Conservation (phyloP, 257 asterid genomes). For the Coffea eugenioides region DNA sequence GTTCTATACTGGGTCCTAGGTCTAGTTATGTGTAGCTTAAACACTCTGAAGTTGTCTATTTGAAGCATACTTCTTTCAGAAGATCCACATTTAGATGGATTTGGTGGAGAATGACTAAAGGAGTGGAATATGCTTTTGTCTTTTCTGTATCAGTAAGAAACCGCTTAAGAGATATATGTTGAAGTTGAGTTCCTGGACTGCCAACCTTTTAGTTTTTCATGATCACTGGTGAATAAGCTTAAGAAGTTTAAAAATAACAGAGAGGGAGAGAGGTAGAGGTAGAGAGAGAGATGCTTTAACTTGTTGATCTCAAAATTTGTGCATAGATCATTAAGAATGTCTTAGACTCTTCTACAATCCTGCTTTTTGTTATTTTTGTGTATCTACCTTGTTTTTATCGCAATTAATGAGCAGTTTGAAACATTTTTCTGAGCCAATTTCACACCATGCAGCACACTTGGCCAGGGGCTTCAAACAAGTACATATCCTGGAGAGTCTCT, state of each 20-base stretch:
- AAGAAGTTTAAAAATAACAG: not conserved
- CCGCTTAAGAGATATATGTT: not conserved
- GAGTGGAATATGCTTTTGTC: not conserved
- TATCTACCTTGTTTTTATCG: not conserved
- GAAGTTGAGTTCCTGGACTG: not conserved
- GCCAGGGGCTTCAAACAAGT: constrained; percentile 97
- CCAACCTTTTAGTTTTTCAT: not conserved
- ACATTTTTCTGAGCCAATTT: constrained; percentile 2
- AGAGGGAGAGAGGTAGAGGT: no score
- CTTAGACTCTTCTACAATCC: no score
- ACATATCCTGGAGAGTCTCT: constrained; percentile 93
- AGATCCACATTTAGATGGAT: not conserved
- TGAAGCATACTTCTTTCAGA: not conserved
- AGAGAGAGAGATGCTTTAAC: not conserved
- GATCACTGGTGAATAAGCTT: not conserved
- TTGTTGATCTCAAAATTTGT: not conserved
- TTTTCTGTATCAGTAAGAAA: not conserved
- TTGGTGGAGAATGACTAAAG: not conserved
- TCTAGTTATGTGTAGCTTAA: not conserved
- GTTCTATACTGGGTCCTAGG: not conserved
- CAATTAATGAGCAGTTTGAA: not conserved
- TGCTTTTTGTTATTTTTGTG: not conserved
- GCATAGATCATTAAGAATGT: not conserved
- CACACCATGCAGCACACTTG: constrained; percentile 74
- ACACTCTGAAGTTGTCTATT: not conserved